These are phyloP conservation scores for Aspergillus incahuasiensis DNA, from an alignment of 495 filamentous ascomycete species.

Conservation along the genomic window DNA sequence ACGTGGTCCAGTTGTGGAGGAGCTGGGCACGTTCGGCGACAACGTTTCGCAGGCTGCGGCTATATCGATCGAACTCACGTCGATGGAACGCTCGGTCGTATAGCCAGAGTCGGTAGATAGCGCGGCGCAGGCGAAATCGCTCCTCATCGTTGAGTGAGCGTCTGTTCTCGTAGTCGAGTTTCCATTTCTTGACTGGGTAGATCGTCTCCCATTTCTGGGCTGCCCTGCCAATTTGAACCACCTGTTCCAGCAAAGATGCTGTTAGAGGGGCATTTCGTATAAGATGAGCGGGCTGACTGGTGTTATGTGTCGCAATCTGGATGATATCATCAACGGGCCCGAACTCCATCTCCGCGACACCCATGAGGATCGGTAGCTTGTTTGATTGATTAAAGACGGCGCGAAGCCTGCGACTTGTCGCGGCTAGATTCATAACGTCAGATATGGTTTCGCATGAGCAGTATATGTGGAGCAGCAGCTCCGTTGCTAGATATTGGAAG, in stretches of 20 bases:
- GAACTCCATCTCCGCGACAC: constrained; percentile 53
- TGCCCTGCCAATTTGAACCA: constrained; percentile 53
- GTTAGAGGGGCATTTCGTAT: constrained; percentile 45
- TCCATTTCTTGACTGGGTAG: constrained; percentile 68
- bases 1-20: constrained; percentile 52
- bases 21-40: constrained; percentile 48
- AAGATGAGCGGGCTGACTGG: constrained; percentile 51
- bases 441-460: constrained; percentile 47
- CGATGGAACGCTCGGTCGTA: constrained; percentile 56
- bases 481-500: constrained; percentile 52
- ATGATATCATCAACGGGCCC: constrained; percentile 57
- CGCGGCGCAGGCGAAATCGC: constrained; percentile 55
- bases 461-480: constrained; percentile 60
- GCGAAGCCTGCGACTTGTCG: constrained; percentile 51
- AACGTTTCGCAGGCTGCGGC: constrained; percentile 39
- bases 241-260: constrained; percentile 50
- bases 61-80: constrained; percentile 39
- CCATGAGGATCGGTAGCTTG: constrained; percentile 49
- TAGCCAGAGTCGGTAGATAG: constrained; percentile 67
- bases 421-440: constrained; percentile 51
- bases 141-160: constrained; percentile 57
- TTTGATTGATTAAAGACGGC: constrained; percentile 48
- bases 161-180: constrained; percentile 52
- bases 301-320: constrained; percentile 56
- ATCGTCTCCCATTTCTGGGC: constrained; percentile 61